These are phyloP conservation scores for Botrytis squamosa DNA, from an alignment of 2,329 filamentous ascomycete genomes.

Conservation along the genomic window DNA sequence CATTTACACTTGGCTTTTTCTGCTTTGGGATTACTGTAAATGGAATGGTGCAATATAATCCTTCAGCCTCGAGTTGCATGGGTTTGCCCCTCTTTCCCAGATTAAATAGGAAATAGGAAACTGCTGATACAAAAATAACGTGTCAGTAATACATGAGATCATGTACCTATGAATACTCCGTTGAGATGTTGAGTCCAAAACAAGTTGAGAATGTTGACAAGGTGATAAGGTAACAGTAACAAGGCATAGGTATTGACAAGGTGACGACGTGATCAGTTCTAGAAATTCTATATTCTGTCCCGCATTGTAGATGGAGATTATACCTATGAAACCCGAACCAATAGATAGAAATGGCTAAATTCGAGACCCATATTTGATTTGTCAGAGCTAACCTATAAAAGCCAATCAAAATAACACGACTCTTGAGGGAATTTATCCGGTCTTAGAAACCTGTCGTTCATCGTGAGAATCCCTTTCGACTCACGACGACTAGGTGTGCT, in stretches of 20 bases:
- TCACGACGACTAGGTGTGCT: not conserved
- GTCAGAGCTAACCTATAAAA: not conserved
- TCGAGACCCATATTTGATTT: conserved; percentile 8
- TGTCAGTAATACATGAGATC: conserved; percentile 7
- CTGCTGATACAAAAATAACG: conserved; percentile 1
- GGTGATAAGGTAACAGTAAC: not conserved
- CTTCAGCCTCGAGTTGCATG: conserved; percentile 11
- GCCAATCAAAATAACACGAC: not conserved
- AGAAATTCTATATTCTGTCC: conserved; percentile 9
- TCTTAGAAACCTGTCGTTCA: not conserved
- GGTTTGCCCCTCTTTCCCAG: not conserved
- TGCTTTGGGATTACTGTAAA: not conserved
- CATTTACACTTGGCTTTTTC: not conserved
- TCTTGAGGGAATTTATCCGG: not conserved
- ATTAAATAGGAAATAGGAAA: conserved; percentile 8
- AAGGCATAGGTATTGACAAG: not conserved
- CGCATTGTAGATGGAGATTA: not conserved
- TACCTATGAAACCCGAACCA: not conserved
- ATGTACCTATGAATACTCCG: not conserved
- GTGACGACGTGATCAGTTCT: not conserved
- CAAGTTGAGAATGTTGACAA: conserved; percentile 5
- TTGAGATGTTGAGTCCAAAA: not conserved
- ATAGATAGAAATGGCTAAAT: conserved; percentile 4
- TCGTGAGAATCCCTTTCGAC: conserved; percentile 1
- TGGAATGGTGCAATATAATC: conserved; percentile 12